Evolutionary conservation across 23 red algal species (phyloP), one percentile per base, ranked within the genome.

Genomic region (Gracilaria domingensis): DNA sequence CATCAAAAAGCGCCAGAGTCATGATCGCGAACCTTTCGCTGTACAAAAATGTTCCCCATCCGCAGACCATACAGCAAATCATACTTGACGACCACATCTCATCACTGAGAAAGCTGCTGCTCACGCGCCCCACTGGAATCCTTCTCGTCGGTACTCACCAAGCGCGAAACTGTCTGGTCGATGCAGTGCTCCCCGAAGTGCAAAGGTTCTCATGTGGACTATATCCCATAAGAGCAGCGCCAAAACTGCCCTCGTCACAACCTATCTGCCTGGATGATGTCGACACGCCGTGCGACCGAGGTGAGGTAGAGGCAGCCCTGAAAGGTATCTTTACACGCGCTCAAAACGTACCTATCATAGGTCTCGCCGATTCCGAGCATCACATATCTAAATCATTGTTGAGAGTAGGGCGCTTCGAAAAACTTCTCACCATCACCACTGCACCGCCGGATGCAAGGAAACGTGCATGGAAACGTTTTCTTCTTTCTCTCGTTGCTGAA

Each of bases 401-500:
- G 66, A 29, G 88, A 26, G 88, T 61, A 3, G 88, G 88, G 4
- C 88, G 88, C 26, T 83, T 92, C 17, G 88, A 92, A 64, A 59
- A 73, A 44, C 44, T 92, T n/a, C 39, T 83, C 11, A 71, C 59
- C 36, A 82, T 92, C 32, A 48, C 48, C 18, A 20, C 59, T 11
- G 28, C 77, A 4, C 23, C 61, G 7, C 40, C 42, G 42, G 8
- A 66, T 13, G 37, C 34, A 6, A 42, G 88, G 11, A 6, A 57
- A 17, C 24, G 12, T 37, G 88, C 88, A 24, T 92, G 88, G 88
- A 57, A 76, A 38, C 20, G 44, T 44, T 62, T 92, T 45, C 54
- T 92, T 73, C 35, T 65, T 48, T 38, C n/a, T 20, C 25, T 81
- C 36, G 35, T 24, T 28, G 28, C 55, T 23, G 54, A 64, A 7